These are phyloP conservation scores for Eustoma russellianum DNA, from an alignment of 257 asterid genomes.

Conservation along the genomic window DNA sequence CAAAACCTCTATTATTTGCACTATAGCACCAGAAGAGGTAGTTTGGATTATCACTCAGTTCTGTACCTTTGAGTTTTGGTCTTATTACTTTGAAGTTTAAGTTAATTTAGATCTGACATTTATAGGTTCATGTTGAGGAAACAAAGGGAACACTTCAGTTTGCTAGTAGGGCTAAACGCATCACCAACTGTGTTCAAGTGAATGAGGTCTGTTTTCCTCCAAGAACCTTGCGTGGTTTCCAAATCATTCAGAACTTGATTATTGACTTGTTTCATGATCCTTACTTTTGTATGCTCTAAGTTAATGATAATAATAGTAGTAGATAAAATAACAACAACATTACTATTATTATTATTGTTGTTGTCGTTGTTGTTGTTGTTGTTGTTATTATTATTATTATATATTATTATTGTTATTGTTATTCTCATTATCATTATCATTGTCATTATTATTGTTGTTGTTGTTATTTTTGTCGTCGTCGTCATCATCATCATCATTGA, in stretches of 20 bases:
- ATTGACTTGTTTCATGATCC: not conserved
- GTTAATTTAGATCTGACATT: conserved; percentile 3
- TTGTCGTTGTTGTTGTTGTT: no score
- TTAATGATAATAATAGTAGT: not conserved
- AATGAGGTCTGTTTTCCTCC: conserved; percentile 61
- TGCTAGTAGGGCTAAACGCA: conserved; percentile 97
- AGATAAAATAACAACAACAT: no score
- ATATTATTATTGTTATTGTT: no score
- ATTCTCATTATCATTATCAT: no score
- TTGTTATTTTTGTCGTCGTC: no score
- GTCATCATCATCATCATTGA: no score
- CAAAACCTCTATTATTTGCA: conserved; percentile 92
- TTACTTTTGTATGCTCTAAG: not conserved
- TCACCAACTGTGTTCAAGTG: conserved; percentile 97
- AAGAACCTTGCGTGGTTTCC: not conserved
- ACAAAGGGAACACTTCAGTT: conserved; percentile 95
- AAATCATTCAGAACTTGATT: not conserved
- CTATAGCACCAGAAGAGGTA: conserved; percentile 98
- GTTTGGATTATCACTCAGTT: conserved; percentile 4
- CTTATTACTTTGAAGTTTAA: conserved; percentile 4
- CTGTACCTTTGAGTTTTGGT: conserved; percentile 6
- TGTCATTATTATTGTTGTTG: no score
- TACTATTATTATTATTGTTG: no score
- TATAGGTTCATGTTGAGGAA: conserved; percentile 81
- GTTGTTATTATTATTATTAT: no score